These are phyloP conservation scores for Musa troglodytarum DNA, from an alignment of 176 grass and related monocot species.

Conservation along the genomic window DNA sequence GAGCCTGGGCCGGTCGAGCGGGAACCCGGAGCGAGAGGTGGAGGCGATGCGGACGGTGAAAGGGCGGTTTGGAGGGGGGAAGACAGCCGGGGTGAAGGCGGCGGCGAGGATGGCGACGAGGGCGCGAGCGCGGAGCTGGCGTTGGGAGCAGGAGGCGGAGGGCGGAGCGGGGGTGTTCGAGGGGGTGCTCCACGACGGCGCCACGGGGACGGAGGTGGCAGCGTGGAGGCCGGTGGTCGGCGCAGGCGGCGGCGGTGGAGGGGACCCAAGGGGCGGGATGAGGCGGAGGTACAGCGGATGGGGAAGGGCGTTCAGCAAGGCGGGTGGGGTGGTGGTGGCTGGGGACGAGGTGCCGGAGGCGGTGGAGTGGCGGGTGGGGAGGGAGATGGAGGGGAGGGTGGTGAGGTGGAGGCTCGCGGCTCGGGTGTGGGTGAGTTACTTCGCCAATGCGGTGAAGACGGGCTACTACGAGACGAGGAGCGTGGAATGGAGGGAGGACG, in stretches of 20 bases:
- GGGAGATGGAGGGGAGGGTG: constrained; percentile 52
- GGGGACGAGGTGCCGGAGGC: constrained; percentile 60
- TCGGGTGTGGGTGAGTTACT: constrained; percentile 66
- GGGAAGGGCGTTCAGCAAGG: constrained; percentile 67
- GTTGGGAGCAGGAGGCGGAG: constrained; percentile 89
- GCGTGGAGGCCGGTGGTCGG: constrained; percentile 29
- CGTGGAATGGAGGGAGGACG: constrained; percentile 73
- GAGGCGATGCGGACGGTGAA: constrained; percentile 58
- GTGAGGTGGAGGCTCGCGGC: constrained; percentile 60
- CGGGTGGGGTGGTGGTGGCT: constrained; percentile 58
- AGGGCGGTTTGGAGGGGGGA: constrained; percentile 34
- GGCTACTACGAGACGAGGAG: constrained; percentile 63
- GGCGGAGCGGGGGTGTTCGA: constrained; percentile 67
- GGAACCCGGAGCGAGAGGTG: constrained; percentile 68
- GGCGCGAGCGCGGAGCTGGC: constrained; percentile 49
- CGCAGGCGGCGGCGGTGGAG: background rate
- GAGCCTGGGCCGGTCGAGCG: constrained; percentile 75
- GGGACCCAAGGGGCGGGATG: constrained; percentile 53
- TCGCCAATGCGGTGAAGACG: constrained; percentile 62
- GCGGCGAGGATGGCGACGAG: constrained; percentile 45
- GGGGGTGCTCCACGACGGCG: constrained; percentile 57
- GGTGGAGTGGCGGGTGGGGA: constrained; percentile 73
- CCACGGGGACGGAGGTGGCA: constrained; percentile 57
- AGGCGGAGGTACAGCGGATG: constrained; percentile 38
- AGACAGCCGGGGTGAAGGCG: constrained; percentile 24